Conservation (phyloP, 78 protist genomes). For the Reticulomyxa filosa region DNA sequence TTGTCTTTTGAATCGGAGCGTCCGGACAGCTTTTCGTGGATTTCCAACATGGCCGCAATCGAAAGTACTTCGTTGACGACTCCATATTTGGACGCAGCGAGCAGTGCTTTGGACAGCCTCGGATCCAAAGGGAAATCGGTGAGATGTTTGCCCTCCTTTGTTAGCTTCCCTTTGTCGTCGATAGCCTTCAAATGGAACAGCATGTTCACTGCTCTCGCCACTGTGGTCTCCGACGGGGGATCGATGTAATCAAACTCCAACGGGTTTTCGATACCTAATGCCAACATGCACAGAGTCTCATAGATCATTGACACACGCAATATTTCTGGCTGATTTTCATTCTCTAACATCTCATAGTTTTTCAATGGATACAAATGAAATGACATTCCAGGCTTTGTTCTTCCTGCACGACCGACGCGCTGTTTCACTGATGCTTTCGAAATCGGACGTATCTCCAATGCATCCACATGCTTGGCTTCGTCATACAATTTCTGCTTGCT, state of each 20-base stretch:
- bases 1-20: no score
- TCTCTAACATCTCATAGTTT: not conserved
- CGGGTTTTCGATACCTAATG: slow-evolving; percentile 56
- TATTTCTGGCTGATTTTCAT: slow-evolving; percentile 20
- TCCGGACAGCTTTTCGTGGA: not conserved
- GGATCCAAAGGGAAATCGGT: slow-evolving; percentile 64
- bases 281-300: slow-evolving; percentile 15
- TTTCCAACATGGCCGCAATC: not conserved
- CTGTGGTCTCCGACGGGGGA: slow-evolving; percentile 44
- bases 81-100: not conserved
- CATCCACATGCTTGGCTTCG: not conserved
- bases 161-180: slow-evolving; percentile 22
- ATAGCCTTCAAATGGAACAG: slow-evolving; percentile 61
- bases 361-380: slow-evolving; percentile 17
- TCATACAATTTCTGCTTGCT: slow-evolving; percentile 3
- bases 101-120: not conserved
- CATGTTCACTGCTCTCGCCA: not conserved
- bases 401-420: not conserved
- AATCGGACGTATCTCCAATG: slow-evolving; percentile 3
- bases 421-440: slow-evolving; percentile 4
- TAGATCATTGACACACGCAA: slow-evolving; percentile 2
- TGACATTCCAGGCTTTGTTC: slow-evolving; percentile 9
- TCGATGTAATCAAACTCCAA: slow-evolving; percentile 49
- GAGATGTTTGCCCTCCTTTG: slow-evolving; percentile 38
- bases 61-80: not conserved